Conservation (phyloP, 495 filamentous ascomycete species). For the Aspergillus ostianus region DNA sequence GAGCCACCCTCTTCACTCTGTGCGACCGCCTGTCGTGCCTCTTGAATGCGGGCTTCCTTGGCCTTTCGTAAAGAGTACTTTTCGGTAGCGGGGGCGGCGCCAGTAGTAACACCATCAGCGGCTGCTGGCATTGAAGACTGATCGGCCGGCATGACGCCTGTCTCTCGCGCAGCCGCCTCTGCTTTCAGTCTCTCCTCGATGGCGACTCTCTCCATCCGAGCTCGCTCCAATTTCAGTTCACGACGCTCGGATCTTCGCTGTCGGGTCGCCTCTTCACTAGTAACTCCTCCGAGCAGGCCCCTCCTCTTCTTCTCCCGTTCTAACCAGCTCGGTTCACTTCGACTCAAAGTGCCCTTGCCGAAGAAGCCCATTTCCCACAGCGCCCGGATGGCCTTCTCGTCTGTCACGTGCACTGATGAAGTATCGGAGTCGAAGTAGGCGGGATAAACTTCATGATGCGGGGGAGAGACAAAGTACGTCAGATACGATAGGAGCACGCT, state of each 20-base stretch:
- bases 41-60: conserved; percentile 34
- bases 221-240: conserved; percentile 83
- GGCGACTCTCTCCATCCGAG: conserved; percentile 75
- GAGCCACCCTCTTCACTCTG: conserved; percentile 17
- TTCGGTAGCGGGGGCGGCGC: conserved; percentile 23
- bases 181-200: conserved; percentile 68
- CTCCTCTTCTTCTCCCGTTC: conserved; percentile 72
- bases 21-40: conserved; percentile 24
- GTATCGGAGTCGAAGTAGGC: conserved; percentile 77
- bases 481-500: conserved; percentile 74
- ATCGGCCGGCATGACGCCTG: conserved; percentile 14
- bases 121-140: conserved; percentile 14
- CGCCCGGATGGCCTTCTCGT: conserved; percentile 67
- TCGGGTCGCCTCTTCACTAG: conserved; percentile 77
- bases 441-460: conserved; percentile 70
- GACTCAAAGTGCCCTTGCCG: conserved; percentile 87
- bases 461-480: conserved; percentile 64
- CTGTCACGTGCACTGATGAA: conserved; percentile 79
- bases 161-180: conserved; percentile 51
- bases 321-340: conserved; percentile 92
- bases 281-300: conserved; percentile 59
- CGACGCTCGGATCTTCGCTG: conserved; percentile 75
- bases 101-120: conserved; percentile 21
- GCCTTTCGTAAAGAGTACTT: conserved; percentile 44
- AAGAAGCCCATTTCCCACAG: conserved; percentile 97